A percentile compares a stretch with the other conserved stretches of the same genome.
phyloP scores from a whole-genome alignment of 352 stramenopile genomes.

The Globisporangium echinulatum region DNA sequence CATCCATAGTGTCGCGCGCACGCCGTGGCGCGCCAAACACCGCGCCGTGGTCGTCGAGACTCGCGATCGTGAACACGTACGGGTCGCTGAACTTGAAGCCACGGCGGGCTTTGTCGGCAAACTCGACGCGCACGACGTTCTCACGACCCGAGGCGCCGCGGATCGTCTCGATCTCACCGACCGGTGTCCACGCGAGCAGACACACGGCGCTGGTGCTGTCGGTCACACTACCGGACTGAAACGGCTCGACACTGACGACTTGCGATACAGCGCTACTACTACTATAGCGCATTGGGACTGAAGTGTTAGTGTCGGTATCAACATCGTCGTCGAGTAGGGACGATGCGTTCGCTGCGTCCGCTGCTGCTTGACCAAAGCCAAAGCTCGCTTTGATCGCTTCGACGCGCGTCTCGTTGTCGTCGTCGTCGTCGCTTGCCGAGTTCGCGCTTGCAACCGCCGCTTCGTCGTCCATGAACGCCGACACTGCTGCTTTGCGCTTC shows the following conservation, averaged over 20 bases:
- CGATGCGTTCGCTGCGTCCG: constrained; percentile 7
- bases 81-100: constrained; percentile 85
- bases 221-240: constrained; percentile 52
- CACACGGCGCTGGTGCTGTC: constrained; percentile 30
- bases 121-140: constrained; percentile 78
- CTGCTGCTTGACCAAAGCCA: constrained; percentile 42
- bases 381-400: constrained; percentile 82
- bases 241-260: constrained; percentile 31
- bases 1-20: constrained; percentile 56
- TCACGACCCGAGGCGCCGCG: constrained; percentile 57
- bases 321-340: constrained; percentile 18
- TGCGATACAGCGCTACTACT: no score
- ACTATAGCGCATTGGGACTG: background rate
- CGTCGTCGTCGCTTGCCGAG: constrained; percentile 23
- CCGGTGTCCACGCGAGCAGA: constrained; percentile 63
- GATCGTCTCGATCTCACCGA: constrained; percentile 78
- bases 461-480: constrained; percentile 46
- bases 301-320: constrained; percentile 7
- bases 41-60: constrained; percentile 63
- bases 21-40: constrained; percentile 66
- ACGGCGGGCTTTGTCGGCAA: constrained; percentile 71
- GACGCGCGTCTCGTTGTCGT: constrained; percentile 64
- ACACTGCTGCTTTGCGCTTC: constrained; percentile 23
- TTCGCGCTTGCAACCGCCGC: constrained; percentile 24
- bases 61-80: constrained; percentile 76